Conservation (phyloP, 2,329 filamentous ascomycete genomes). For the Phaeoacremonium minimum region DNA sequence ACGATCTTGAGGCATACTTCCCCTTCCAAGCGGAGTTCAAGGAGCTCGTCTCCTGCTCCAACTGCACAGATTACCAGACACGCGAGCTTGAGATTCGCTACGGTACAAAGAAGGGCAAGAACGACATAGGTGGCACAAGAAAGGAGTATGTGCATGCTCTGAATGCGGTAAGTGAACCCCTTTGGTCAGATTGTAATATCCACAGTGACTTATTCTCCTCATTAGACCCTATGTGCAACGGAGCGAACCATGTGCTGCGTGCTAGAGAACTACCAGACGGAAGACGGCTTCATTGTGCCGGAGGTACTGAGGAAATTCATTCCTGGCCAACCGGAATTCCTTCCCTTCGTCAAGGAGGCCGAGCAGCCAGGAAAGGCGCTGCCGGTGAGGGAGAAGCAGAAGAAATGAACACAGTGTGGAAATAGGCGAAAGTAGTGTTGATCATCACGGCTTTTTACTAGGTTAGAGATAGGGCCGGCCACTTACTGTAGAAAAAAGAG, state of each 20-base stretch:
- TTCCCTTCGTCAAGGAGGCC: constrained; percentile 85
- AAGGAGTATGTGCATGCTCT: constrained; percentile 92
- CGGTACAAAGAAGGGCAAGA: constrained; percentile 80
- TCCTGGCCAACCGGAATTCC: constrained; percentile 81
- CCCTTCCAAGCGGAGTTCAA: constrained; percentile 97
- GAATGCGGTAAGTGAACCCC: no score
- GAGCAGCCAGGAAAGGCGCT: no score
- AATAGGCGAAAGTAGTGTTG: no score
- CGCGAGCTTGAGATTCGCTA: constrained; percentile 90
- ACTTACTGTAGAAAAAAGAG: no score
- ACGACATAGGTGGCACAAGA: no score
- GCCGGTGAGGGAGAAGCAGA: no score
- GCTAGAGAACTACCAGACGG: constrained; percentile 93
- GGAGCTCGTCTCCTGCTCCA: constrained; percentile 94
- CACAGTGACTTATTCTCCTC: no score
- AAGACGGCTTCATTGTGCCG: constrained; percentile 78
- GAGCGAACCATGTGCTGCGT: constrained; percentile 91
- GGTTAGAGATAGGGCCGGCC: no score
- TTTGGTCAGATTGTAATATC: no score
- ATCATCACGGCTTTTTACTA: no score
- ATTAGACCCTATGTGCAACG: constrained; percentile 66
- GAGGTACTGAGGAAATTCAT: constrained; percentile 85
- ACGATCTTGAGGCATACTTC: constrained; percentile 94
- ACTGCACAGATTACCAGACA: constrained; percentile 97
- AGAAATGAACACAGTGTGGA: no score